A percentile compares a stretch with the other conserved stretches of the same genome.
Evolutionary conservation across 2,329 filamentous ascomycete genomes (phyloP).

Genomic region (Epicoccum nigrum): DNA sequence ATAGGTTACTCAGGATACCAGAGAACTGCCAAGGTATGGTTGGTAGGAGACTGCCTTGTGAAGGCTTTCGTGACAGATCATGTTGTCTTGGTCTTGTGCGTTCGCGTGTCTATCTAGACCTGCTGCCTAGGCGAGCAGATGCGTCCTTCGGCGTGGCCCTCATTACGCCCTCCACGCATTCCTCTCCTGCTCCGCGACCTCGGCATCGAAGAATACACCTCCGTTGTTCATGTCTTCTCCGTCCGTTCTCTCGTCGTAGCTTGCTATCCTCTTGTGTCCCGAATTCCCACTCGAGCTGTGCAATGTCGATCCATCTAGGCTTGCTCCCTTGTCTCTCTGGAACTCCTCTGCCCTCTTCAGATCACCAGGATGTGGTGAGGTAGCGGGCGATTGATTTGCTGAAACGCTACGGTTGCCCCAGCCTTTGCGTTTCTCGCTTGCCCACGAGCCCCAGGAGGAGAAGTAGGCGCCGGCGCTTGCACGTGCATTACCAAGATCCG

Average conservation of each 20-base stretch:
- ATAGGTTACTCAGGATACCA: no score
- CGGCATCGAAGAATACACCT: constrained; percentile 10
- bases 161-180: constrained; percentile 6
- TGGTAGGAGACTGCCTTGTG: no score
- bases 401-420: constrained; percentile 33
- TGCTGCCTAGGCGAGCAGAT: no score
- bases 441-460: constrained; percentile 68
- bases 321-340: constrained; percentile 25
- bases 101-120: no score
- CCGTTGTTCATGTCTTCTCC: constrained; percentile 5
- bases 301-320: constrained; percentile 14
- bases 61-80: no score
- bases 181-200: constrained; percentile 12
- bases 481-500: constrained; percentile 52
- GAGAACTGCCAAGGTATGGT: no score
- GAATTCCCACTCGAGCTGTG: not conserved
- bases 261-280: constrained; percentile 10
- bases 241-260: constrained; percentile 13
- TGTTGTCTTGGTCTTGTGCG: no score
- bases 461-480: constrained; percentile 66
- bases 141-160: not conserved
- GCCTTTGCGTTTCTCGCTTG: constrained; percentile 71
- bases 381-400: constrained; percentile 23
- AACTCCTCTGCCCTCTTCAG: constrained; percentile 38
- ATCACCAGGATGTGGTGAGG: constrained; percentile 32